Conservation (phyloP, 2,329 filamentous ascomycete genomes). For the Colletotrichum sp. region DNA sequence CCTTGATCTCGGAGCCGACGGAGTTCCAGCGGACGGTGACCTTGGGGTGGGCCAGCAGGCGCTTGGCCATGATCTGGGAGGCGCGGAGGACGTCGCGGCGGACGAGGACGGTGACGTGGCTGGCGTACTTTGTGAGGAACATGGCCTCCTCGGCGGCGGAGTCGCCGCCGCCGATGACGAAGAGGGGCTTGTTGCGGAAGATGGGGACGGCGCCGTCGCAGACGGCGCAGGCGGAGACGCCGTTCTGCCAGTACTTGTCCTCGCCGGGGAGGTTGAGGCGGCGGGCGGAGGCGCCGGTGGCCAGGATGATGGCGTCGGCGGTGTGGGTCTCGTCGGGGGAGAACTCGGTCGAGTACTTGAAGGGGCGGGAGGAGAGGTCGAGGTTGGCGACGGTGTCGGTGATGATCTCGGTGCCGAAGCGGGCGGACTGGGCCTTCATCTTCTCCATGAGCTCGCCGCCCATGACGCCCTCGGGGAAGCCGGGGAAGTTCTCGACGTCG, state of each 20-base stretch:
- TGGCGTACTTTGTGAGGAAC: slow-evolving; percentile 97
- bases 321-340: slow-evolving; percentile 83
- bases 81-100: slow-evolving; percentile 86
- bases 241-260: slow-evolving; percentile 96
- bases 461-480: slow-evolving; percentile 89
- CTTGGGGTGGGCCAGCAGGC: slow-evolving; percentile 84
- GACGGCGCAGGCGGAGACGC: slow-evolving; percentile 94
- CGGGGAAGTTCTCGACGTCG: slow-evolving; percentile 97
- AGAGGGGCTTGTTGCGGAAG: slow-evolving; percentile 94
- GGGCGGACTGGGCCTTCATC: slow-evolving; percentile 90
- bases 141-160: slow-evolving; percentile 97
- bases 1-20: slow-evolving; percentile 81
- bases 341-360: slow-evolving; percentile 94
- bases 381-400: slow-evolving; percentile 91
- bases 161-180: slow-evolving; percentile 96
- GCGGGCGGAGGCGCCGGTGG: slow-evolving; percentile 91
- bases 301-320: slow-evolving; percentile 90
- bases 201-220: slow-evolving; percentile 97
- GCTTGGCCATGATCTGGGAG: slow-evolving; percentile 88
- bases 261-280: slow-evolving; percentile 85
- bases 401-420: slow-evolving; percentile 92
- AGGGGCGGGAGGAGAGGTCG: slow-evolving; percentile 83
- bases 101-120: slow-evolving; percentile 92
- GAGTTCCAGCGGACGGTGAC: slow-evolving; percentile 89
- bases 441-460: slow-evolving; percentile 91